A percentile compares a stretch with the other conserved stretches of the same genome.
Evolutionary conservation across 306 rosid species (phyloP).

Genomic region (Pterocarpus macrocarpus): DNA sequence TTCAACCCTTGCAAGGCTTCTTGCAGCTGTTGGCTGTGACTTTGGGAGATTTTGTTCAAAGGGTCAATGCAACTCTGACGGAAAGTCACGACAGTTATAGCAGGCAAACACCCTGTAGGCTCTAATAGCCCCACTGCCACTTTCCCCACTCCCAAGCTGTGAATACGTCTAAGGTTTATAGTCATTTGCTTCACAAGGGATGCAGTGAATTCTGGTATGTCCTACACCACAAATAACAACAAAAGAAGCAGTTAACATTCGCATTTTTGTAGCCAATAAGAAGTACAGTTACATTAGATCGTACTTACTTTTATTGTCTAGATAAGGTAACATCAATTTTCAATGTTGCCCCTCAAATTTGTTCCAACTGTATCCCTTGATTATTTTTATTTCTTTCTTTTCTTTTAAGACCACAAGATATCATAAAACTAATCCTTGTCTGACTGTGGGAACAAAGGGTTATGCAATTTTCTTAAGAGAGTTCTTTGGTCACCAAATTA

Average conservation of each 20-base stretch:
- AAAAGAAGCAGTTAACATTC: background rate
- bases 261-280: too few species aligned
- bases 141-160: slow-evolving; percentile 49
- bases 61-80: slow-evolving; percentile 18
- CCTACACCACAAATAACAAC: slow-evolving; percentile 41
- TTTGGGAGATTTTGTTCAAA: slow-evolving; percentile 40
- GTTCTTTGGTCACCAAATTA: too few species aligned
- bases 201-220: slow-evolving; percentile 31
- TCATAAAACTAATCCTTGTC: too few species aligned
- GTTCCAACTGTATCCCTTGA: too few species aligned
- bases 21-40: slow-evolving; percentile 54
- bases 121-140: slow-evolving; percentile 53
- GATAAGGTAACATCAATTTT: too few species aligned
- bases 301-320: background rate
- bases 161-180: slow-evolving; percentile 51
- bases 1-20: slow-evolving; percentile 48
- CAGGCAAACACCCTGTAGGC: slow-evolving; percentile 64
- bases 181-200: slow-evolving; percentile 52
- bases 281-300: too few species aligned
- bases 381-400: too few species aligned
- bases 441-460: too few species aligned
- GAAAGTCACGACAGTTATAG: background rate
- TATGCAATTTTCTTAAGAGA: too few species aligned
- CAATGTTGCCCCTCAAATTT: too few species aligned
- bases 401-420: too few species aligned